Percentiles rank a stretch among this genome's conserved stretches.
phyloP scores from a whole-genome alignment of 352 stramenopile species.

The Pythium rhizo-oryzae region DNA sequence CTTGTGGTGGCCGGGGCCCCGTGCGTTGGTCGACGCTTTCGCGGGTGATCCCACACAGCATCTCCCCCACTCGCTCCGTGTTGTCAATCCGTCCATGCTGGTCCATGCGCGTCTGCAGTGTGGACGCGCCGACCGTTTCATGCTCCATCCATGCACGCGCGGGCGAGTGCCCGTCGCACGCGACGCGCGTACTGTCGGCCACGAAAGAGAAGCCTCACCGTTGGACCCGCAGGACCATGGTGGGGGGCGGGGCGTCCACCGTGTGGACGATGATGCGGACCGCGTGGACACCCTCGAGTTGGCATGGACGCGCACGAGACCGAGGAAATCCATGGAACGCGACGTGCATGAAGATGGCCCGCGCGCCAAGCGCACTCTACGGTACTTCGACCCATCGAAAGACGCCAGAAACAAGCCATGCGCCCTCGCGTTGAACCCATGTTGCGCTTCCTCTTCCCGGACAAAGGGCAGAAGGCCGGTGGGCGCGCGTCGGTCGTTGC shows the following conservation, averaged over 20 bases:
- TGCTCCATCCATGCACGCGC: conserved; percentile 14
- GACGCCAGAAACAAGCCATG: conserved; percentile 8
- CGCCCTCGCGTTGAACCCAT: neutral
- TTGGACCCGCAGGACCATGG: neutral
- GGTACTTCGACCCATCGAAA: conserved; percentile 13
- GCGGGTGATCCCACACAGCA: neutral
- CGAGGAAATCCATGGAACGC: neutral
- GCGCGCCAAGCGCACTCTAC: neutral
- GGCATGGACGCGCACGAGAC: neutral
- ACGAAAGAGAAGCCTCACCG: neutral
- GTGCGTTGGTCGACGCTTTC: neutral
- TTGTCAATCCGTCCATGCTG: too few relatives aligned
- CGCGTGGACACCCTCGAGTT: neutral
- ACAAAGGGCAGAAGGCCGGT: too few relatives aligned
- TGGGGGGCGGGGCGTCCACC: neutral
- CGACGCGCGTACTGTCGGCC: neutral
- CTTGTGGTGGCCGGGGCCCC: neutral
- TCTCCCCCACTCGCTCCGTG: neutral
- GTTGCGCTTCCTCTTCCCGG: neutral
- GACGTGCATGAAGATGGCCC: too few relatives aligned
- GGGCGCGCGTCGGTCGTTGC: too few relatives aligned
- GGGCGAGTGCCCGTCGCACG: neutral
- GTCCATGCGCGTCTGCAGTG: too few relatives aligned
- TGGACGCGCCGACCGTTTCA: conserved; percentile 9
- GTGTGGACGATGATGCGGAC: neutral